Evolutionary conservation across 371 early-diverging fungal genomes (phyloP), one percentile per base, ranked within the genome.

Genomic region (Batkoa obscura): DNA sequence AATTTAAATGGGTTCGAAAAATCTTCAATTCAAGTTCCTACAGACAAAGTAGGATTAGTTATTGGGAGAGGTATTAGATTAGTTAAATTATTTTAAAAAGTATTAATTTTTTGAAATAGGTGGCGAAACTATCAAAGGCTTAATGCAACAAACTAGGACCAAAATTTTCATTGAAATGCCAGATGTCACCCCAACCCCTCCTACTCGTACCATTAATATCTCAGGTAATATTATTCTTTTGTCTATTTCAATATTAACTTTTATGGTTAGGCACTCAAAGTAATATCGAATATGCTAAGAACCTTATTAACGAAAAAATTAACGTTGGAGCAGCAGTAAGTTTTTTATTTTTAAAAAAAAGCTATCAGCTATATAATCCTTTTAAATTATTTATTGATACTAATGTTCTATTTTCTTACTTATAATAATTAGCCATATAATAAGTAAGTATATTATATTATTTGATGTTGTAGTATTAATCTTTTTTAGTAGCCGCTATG

Each of bases 131-230:
- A 84, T 93, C 35, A 79, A 83, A 64, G 64, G 69, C 35, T 68
- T 94, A 55, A 85, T 91, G 68, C 83, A 82, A 58, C 76, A 79
- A 58, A 77, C 84, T 0, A 86, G 90, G 0, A 87, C 90, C 13
- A 71, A 78, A 52, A 88, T 92, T 60, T 78, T 83, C 58, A 74
- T 86, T 15, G 78, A 83, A 48, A 74, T 74, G 47, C 73, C 66
- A 38, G 70, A 66, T 9, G 58, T 69, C 39, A 59, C 69, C 53
- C 56, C 68, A 32, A 60, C 64, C n/a, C 67, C 67, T 50, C 58
- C 58, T 2, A 64, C 61, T 12, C 62, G 68, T 13, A 64, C 50
- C 12, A 54, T 62, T 31, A 56, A 59, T 31, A 59, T 62, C 50
- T 48, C 57, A 35, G 63, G 63, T 55, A 50, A 36, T 53, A 13